These are phyloP conservation scores for Tetrapisispora phaffii DNA, from an alignment of 805 yeast species.

Conservation along the genomic window DNA sequence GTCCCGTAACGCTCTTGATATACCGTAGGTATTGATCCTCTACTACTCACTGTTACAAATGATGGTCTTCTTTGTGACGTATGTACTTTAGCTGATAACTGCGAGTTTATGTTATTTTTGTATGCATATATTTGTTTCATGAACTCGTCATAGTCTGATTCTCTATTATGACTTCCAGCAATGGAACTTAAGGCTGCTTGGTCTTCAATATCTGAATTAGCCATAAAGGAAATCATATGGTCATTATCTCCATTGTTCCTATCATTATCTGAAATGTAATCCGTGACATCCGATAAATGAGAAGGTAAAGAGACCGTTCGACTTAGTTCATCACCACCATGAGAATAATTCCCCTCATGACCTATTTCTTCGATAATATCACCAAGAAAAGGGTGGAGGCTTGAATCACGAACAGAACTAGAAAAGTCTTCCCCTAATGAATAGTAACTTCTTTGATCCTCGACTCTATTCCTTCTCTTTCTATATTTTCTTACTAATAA, in stretches of 20 bases:
- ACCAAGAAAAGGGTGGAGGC: conserved; percentile 12
- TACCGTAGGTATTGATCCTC: conserved; percentile 27
- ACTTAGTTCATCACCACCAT: conserved; percentile 31
- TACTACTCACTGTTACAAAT: conserved; percentile 22
- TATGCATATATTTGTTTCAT: conserved; percentile 25
- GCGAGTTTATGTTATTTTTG: conserved; percentile 7
- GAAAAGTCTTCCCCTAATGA: conserved; percentile 33
- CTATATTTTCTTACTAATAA: conserved; percentile 30
- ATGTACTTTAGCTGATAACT: not conserved
- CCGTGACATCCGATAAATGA: conserved; percentile 29
- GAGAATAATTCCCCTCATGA: conserved; percentile 13
- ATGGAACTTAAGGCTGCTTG: conserved; percentile 6
- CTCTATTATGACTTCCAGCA: conserved; percentile 9
- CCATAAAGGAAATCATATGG: conserved; percentile 29
- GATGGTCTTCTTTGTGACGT: conserved; percentile 16
- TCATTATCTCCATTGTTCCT: conserved; percentile 35
- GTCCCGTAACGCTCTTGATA: conserved; percentile 19
- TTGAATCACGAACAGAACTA: conserved; percentile 16
- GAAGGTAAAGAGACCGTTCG: conserved; percentile 36
- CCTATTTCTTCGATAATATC: conserved; percentile 23
- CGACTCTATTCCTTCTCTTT: conserved; percentile 15
- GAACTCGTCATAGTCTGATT: conserved; percentile 25
- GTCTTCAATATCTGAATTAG: conserved; percentile 19
- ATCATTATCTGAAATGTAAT: conserved; percentile 27
- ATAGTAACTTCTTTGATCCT: conserved; percentile 32